Evolutionary conservation across 495 filamentous ascomycete species (phyloP).

Genomic region (Talaromyces wortmannii): DNA sequence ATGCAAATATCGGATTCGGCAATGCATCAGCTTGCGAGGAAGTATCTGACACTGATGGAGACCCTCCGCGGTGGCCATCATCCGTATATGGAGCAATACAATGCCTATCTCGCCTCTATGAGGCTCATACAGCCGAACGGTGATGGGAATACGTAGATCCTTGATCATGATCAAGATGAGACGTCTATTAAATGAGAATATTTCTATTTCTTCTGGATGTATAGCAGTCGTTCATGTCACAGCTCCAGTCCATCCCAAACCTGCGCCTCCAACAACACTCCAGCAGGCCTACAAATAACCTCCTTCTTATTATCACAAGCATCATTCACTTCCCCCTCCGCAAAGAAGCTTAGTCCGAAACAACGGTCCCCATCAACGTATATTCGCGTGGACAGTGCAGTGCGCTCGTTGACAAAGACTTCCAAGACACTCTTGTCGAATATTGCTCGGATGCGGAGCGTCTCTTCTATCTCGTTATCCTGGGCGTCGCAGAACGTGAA

Average conservation of each 20-base stretch:
- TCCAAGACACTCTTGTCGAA: constrained; percentile 31
- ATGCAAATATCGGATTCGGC: constrained; percentile 7
- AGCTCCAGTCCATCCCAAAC: constrained; percentile 26
- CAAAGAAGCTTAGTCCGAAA: constrained; percentile 19
- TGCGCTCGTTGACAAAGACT: constrained; percentile 32
- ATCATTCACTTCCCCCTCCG: constrained; percentile 6
- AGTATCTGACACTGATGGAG: constrained; percentile 25
- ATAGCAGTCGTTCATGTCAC: not conserved
- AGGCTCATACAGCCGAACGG: constrained; percentile 4
- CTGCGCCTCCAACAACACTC: constrained; percentile 14
- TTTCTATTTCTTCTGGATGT: not conserved
- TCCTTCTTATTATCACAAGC: not conserved
- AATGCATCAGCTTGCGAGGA: constrained; percentile 14
- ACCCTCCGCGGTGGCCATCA: constrained; percentile 35
- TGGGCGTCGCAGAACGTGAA: constrained; percentile 17
- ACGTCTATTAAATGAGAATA: not conserved
- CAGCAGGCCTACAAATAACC: constrained; percentile 1
- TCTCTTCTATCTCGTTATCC: constrained; percentile 17
- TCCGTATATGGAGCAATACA: constrained; percentile 29
- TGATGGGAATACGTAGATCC: not conserved
- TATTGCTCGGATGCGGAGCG: constrained; percentile 25
- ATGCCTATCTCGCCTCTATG: constrained; percentile 20
- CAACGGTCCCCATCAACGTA: constrained; percentile 14
- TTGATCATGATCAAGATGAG: no score
- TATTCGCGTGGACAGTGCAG: constrained; percentile 28